Conservation (phyloP, 257 asterid genomes). For the Schizonepeta tenuifolia region DNA sequence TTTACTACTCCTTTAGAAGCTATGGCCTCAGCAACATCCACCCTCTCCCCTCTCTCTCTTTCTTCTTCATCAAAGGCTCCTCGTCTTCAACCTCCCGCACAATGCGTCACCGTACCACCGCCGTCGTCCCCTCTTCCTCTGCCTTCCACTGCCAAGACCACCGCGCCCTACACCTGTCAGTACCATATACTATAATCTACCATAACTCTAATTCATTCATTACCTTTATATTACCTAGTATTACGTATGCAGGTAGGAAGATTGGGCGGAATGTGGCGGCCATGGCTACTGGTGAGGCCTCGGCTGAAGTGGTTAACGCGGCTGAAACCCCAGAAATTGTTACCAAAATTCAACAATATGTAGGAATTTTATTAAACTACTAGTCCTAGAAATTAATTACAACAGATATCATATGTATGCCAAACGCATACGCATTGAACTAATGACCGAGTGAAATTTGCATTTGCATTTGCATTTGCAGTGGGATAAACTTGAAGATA, state of each 20-base stretch:
- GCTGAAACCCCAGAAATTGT: slow-evolving; percentile 68
- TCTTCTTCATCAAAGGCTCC: slow-evolving; percentile 58
- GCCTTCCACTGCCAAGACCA: slow-evolving; percentile 47
- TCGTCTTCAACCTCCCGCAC: slow-evolving; percentile 38
- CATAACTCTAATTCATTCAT: too few species aligned
- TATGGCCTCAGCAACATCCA: slow-evolving; percentile 62
- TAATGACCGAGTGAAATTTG: too few species aligned
- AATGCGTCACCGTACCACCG: slow-evolving; percentile 37
- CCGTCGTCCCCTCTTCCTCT: slow-evolving; percentile 36
- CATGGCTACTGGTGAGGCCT: slow-evolving; percentile 83
- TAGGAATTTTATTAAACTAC: too few species aligned
- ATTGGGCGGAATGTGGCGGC: slow-evolving; percentile 60
- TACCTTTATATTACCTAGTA: neutral
- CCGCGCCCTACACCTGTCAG: slow-evolving; percentile 40
- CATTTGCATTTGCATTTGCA: slow-evolving; percentile 31
- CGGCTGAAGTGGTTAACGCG: slow-evolving; percentile 50
- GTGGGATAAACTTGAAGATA: slow-evolving; percentile 95
- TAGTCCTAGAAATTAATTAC: too few species aligned
- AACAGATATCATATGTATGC: too few species aligned
- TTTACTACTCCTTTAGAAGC: neutral
- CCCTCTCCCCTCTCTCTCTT: slow-evolving; percentile 63
- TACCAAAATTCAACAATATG: slow-evolving; percentile 53
- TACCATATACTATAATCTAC: too few species aligned
- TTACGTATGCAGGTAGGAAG: slow-evolving; percentile 54
- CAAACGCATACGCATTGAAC: too few species aligned